Base-by-base conservation (phyloP, 371 early-diverging fungal species). In the Mucor plumbeus region DNA sequence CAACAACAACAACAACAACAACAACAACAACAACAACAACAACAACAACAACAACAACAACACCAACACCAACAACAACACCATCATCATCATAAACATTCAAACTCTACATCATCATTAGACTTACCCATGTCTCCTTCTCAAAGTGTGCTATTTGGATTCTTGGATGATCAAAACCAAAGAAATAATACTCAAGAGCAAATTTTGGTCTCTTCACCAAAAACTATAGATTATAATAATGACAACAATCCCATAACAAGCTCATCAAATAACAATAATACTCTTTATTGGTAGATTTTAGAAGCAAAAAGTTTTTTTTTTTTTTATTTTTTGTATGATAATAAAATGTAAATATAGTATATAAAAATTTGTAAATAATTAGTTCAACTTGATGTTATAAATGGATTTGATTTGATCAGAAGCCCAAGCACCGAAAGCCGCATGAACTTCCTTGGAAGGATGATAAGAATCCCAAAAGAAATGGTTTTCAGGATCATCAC, bases 391-490 rank as follows among this genome's bases (percentile, higher is more conserved):
- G 50, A 50, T 21, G 21, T 50, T 50, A 50, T 50, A 50, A n/a
- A 50, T 50, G 50, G 50, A 50, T 26, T 19, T 50, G 50, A 26
- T 21, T 21, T 50, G 50, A 11, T 50, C 31, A 31, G 40, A 57
- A 43, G 59, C 59, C 65, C 65, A 65, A 1, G 61, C 48, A 36
- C 74, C 72, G 5, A 57, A 63, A n/a, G 72, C 71, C 15, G 62
- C 59, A 35, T 75, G 75, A 5, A 67, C 66, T 56, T 69, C 65
- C 14, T 69, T 66, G 33, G 71, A 48, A 43, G 72, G 69, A 58
- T 72, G 72, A 14, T 66, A 75, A 4, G 63, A 62, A 17, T 72
- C 69, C 39, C 47, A 75, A 39, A 65, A 75, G 58, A 75, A 69
- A 50, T 71, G 72, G 0, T 54, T 61, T 0, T 36, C 35, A 11